A percentile compares a stretch with the other conserved stretches of the same genome.
phyloP scores from a whole-genome alignment of 805 yeast genomes.

The Candida broadrunensis region DNA sequence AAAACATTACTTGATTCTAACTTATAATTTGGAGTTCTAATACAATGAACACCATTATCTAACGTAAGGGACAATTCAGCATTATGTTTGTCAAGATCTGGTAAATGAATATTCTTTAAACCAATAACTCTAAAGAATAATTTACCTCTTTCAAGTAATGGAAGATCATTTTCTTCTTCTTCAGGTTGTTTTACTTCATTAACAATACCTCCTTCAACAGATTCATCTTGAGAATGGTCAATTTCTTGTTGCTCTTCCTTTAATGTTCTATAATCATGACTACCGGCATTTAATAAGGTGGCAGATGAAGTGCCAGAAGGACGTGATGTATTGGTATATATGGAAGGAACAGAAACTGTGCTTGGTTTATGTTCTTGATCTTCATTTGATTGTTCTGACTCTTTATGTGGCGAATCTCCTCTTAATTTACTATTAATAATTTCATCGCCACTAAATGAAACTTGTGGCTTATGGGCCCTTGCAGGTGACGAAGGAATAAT shows the following conservation, averaged over 20 bases:
- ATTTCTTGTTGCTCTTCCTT: constrained; percentile 1
- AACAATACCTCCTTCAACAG: neutral
- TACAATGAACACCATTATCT: constrained; percentile 81
- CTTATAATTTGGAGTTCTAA: constrained; percentile 57
- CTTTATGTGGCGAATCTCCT: constrained; percentile 7
- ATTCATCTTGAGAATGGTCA: constrained; percentile 1
- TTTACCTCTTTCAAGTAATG: constrained; percentile 45
- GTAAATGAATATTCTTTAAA: constrained; percentile 44
- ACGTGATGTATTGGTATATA: constrained; percentile 7
- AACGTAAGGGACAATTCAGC: constrained; percentile 53
- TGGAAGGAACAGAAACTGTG: constrained; percentile 33
- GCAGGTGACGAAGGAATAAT: constrained; percentile 4
- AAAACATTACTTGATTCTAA: constrained; percentile 28
- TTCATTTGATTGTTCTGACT: neutral
- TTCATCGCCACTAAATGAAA: constrained; percentile 14
- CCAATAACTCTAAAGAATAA: constrained; percentile 51
- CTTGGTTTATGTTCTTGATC: constrained; percentile 17
- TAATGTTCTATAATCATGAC: constrained; percentile 4
- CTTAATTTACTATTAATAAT: constrained; percentile 22
- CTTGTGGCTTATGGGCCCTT: neutral
- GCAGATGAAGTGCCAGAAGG: constrained; percentile 12
- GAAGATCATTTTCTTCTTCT: neutral
- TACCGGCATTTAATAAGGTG: constrained; percentile 7
- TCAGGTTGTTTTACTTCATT: neutral
- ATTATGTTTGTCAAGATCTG: constrained; percentile 42